Evolutionary conservation across 176 grass and related monocot species (phyloP).

Genomic region (Neostapfia colusana): DNA sequence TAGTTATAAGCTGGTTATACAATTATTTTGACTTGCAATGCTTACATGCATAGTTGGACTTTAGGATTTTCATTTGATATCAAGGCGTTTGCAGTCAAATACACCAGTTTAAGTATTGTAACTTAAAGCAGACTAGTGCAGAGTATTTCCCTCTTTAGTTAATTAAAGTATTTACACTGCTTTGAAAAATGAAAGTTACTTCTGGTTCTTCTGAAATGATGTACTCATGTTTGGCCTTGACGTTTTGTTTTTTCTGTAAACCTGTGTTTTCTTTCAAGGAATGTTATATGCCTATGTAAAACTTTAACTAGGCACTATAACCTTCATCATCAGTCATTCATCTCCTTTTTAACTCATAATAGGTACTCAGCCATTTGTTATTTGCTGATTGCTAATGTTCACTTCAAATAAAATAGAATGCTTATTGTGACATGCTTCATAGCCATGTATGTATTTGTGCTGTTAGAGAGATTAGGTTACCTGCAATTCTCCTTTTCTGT

Average conservation of each 20-base stretch:
- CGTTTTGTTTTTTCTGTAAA: slow-evolving; percentile 16
- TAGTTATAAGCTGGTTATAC: slow-evolving; percentile 15
- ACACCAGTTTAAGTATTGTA: neutral
- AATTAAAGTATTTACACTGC: neutral
- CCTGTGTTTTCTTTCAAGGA: neutral
- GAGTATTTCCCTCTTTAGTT: neutral
- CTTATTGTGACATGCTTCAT: too few relatives aligned
- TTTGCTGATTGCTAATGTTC: neutral
- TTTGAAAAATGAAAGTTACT: too few relatives aligned
- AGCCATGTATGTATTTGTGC: neutral
- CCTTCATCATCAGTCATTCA: too few relatives aligned
- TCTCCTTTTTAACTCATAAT: neutral
- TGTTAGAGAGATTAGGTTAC: slow-evolving; percentile 3
- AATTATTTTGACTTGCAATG: neutral
- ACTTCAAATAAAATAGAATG: neutral
- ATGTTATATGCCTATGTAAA: neutral
- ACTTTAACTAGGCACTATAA: slow-evolving; percentile 5
- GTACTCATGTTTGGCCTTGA: slow-evolving; percentile 14
- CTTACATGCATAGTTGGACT: slow-evolving; percentile 8
- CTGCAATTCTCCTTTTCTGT: neutral
- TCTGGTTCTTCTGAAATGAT: slow-evolving; percentile 7
- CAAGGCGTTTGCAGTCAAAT: neutral
- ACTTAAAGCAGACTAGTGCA: neutral
- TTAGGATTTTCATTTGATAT: neutral
- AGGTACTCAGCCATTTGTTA: too few relatives aligned